phyloP scores from a whole-genome alignment of 164 flowering plant species.

The Dillenia suffruticosa region DNA sequence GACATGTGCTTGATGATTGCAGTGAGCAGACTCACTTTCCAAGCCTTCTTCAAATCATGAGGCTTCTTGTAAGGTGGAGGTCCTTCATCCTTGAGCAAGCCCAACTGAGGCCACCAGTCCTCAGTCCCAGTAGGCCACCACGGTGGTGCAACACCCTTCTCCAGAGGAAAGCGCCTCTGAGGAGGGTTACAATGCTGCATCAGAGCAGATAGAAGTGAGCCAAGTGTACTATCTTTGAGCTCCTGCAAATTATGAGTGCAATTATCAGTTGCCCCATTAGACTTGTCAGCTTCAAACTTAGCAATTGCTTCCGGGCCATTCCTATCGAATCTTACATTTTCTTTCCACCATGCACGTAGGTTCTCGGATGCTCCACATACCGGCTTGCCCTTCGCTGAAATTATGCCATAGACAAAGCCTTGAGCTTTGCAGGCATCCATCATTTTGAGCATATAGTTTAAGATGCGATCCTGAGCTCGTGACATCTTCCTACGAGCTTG shows the following conservation, averaged over 20 bases:
- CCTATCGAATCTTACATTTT: conserved; percentile 6
- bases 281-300: not conserved
- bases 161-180: too few species aligned
- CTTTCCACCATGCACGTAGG: conserved; percentile 14
- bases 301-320: conserved; percentile 4
- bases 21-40: conserved; percentile 3
- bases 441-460: conserved; percentile 13
- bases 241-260: too few species aligned
- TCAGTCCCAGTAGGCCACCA: too few species aligned
- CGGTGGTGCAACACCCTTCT: too few species aligned
- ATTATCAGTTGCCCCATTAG: too few species aligned
- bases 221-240: too few species aligned
- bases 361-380: conserved; percentile 10
- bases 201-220: too few species aligned
- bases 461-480: conserved; percentile 9
- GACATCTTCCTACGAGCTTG: conserved; percentile 15
- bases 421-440: conserved; percentile 13
- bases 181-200: too few species aligned
- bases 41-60: conserved; percentile 17
- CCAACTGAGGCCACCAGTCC: too few species aligned
- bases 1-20: too few species aligned
- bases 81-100: too few species aligned
- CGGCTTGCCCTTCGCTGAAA: conserved; percentile 11
- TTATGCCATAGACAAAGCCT: conserved; percentile 15
- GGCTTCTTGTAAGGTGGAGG: not conserved